Percentiles rank a stretch among this genome's conserved stretches.
These are phyloP conservation scores for Orbilia oligospora DNA, from an alignment of 2,329 filamentous ascomycete genomes.

Conservation along the genomic window DNA sequence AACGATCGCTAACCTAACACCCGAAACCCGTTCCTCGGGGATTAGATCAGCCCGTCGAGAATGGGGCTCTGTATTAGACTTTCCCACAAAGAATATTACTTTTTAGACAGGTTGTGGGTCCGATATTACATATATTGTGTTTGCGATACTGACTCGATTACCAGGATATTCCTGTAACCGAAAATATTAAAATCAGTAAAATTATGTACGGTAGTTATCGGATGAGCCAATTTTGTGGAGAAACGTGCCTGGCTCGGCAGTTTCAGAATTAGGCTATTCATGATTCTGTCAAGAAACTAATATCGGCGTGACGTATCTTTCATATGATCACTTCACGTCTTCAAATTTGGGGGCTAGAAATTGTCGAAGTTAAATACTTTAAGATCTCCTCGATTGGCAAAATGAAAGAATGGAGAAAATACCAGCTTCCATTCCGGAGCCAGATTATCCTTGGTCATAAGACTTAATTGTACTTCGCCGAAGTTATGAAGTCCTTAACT, in stretches of 20 bases:
- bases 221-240: constrained; percentile 20
- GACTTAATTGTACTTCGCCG: neutral
- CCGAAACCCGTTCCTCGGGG: no score
- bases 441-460: neutral
- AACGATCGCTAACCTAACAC: neutral
- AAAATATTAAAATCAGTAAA: neutral
- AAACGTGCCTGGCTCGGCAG: constrained; percentile 26
- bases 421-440: neutral
- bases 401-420: neutral
- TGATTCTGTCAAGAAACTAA: neutral
- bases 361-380: neutral
- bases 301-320: no score
- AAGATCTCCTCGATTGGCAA: neutral
- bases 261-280: constrained; percentile 22
- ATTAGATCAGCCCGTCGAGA: neutral
- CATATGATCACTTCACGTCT: no score
- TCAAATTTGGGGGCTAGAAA: no score
- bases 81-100: neutral
- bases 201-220: neutral
- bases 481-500: constrained; percentile 11
- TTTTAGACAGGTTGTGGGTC: neutral
- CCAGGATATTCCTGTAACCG: constrained; percentile 12
- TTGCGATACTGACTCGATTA: neutral
- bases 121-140: neutral
- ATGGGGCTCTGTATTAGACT: neutral